These are phyloP conservation scores for Xerocomus spinulosus DNA, from an alignment of 768 basidiomycete species.

Conservation along the genomic window DNA sequence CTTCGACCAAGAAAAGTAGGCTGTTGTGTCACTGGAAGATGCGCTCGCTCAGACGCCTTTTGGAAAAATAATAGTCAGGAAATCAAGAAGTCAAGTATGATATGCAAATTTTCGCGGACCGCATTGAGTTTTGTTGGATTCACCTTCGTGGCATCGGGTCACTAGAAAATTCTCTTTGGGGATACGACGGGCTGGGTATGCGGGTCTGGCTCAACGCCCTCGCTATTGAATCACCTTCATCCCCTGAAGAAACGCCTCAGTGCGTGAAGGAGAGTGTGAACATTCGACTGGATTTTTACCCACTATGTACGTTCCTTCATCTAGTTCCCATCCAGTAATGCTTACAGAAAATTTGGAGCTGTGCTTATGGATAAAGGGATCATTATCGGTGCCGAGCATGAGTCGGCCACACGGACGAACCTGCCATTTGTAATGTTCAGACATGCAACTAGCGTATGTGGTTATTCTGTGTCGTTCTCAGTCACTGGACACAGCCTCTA, in stretches of 20 bases:
- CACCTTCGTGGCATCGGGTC: slow-evolving; percentile 91
- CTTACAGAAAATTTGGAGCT: slow-evolving; percentile 46
- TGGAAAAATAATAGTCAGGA: slow-evolving; percentile 51
- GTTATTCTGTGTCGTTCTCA: background rate
- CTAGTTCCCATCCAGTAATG: background rate
- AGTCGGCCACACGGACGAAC: slow-evolving; percentile 67
- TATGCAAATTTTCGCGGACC: slow-evolving; percentile 93
- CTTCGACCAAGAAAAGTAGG: slow-evolving; percentile 82
- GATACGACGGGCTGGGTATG: slow-evolving; percentile 85
- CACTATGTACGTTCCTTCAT: slow-evolving; percentile 62
- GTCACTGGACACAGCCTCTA: background rate
- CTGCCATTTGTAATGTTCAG: slow-evolving; percentile 90
- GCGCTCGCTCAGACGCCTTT: background rate
- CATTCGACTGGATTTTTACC: slow-evolving; percentile 91
- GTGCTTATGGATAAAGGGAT: slow-evolving; percentile 99
- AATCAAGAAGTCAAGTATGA: slow-evolving; percentile 93
- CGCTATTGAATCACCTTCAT: slow-evolving; percentile 66
- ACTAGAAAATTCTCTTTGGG: slow-evolving; percentile 97
- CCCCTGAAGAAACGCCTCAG: slow-evolving; percentile 33
- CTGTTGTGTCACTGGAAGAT: background rate
- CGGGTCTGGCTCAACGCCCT: slow-evolving; percentile 95
- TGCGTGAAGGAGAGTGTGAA: slow-evolving; percentile 91
- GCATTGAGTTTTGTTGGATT: slow-evolving; percentile 99
- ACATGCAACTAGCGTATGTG: slow-evolving; percentile 80
- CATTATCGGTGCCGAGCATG: slow-evolving; percentile 93